Percentiles rank a stretch among this genome's conserved stretches.
phyloP scores from a whole-genome alignment of 306 rosid species.

The Trifolium subterraneum region DNA sequence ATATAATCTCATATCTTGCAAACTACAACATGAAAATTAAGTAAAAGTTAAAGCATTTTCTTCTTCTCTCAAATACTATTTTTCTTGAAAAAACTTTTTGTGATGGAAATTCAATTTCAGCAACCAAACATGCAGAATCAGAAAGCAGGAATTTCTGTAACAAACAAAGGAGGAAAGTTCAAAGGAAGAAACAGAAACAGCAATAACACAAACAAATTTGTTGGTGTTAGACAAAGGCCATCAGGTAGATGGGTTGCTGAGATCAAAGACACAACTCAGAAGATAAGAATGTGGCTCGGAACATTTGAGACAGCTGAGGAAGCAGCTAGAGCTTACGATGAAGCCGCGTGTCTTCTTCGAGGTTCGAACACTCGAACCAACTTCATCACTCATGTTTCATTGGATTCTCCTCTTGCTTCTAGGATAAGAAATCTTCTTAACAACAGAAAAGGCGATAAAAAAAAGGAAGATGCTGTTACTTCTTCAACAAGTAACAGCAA shows the following conservation, averaged over 20 bases:
- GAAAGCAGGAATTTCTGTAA: constrained; percentile 31
- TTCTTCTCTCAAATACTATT: constrained; percentile 17
- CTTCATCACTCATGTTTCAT: constrained; percentile 77
- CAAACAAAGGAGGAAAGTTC: constrained; percentile 47
- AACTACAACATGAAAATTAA: constrained; percentile 36
- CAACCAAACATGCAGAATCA: constrained; percentile 46
- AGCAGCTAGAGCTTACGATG: constrained; percentile 93
- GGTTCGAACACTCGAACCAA: constrained; percentile 91
- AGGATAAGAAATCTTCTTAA: constrained; percentile 74
- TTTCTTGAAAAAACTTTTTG: constrained; percentile 22
- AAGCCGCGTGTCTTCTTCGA: constrained; percentile 95
- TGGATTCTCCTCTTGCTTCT: constrained; percentile 85
- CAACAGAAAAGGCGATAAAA: constrained; percentile 51
- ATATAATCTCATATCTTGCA: constrained; percentile 44
- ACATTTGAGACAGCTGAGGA: constrained; percentile 96
- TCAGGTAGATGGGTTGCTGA: constrained; percentile 99
- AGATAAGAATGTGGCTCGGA: constrained; percentile 98
- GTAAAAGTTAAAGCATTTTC: constrained; percentile 35
- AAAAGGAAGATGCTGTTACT: constrained; percentile 27
- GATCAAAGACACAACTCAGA: constrained; percentile 90
- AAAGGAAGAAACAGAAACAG: constrained; percentile 64
- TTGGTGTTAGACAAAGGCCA: constrained; percentile 94
- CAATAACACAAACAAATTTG: constrained; percentile 64
- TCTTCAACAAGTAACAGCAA: constrained; percentile 24
- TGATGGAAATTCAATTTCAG: constrained; percentile 83